Evolutionary conservation across 305 asterid species (phyloP), one percentile per base, ranked within the genome.

Genomic region (Fraxinus angustifolia): DNA sequence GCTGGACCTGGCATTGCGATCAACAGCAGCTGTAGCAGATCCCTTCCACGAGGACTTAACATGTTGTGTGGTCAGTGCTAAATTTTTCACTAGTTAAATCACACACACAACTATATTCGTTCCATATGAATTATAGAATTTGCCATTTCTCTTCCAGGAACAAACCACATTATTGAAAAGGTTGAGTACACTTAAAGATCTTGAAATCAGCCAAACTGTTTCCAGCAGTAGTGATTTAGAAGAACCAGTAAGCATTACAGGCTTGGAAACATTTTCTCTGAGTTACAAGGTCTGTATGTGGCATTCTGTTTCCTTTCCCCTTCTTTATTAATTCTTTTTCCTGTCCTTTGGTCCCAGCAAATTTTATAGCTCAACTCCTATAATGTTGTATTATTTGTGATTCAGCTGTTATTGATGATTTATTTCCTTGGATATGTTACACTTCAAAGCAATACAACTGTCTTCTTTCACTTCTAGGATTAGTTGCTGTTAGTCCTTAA

Each of bases 21-120:
- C 97, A 79, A 89, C 99, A 80, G 97, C 98, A 76, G 98, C 98
- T 82, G 98, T 92, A 78, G 99, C 97, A 36, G 99, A 96, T 91
- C 97, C 98, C 82, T 94, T 82, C 83, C 95, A 93, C 19, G 98
- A 96, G 89, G 99, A 96, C 91, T 87, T 96, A 79, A 91, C 94
- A 79, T 96, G 98, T 88, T 92, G 92, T 80, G 95, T 94, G 97
- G 99, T 96, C 76, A 88, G 98, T 90, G 81, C 85, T 82, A 72
- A 79, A 33, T 65, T 58, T 75, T 74, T 67, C 74, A 16, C 53
- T 77, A 19, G 76, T 68, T 74, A 58, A 79, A 40, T 45, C 79
- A 70, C 48, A 65, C 33, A 35, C 50, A 53, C 78, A 36, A 58
- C 78, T 72, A 26, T 70, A 77, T 84, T 30, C 36, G 79, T 75